Conservation (phyloP, 352 stramenopile genomes). For the Phytopythium litorale region DNA sequence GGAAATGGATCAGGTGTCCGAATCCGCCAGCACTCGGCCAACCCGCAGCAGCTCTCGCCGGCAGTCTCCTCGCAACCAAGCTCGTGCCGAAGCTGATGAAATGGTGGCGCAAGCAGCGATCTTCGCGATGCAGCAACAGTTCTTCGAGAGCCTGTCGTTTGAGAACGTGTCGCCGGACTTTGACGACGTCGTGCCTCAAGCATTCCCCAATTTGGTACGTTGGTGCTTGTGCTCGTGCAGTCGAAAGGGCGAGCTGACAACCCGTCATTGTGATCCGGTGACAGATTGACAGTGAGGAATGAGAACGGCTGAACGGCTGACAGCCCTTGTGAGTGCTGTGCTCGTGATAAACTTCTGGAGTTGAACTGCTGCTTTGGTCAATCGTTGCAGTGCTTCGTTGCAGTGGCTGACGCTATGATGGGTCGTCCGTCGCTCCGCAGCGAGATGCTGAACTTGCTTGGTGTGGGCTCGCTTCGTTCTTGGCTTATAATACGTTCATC, state of each 20-base stretch:
- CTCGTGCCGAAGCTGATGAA: constrained; percentile 1
- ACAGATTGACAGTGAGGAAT: constrained; percentile 1
- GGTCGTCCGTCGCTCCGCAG: not conserved
- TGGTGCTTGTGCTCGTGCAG: not conserved
- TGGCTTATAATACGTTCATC: not conserved
- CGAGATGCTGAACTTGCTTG: not conserved
- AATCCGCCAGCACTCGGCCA: not conserved
- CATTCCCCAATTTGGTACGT: constrained; percentile 37
- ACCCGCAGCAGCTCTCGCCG: constrained; percentile 1
- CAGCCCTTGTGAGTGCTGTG: not conserved
- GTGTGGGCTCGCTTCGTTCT: not conserved
- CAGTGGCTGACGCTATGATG: too few relatives aligned
- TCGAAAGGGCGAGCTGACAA: not conserved
- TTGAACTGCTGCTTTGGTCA: not conserved
- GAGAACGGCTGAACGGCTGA: not conserved
- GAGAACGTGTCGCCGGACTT: constrained; percentile 15
- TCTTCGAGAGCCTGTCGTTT: constrained; percentile 12
- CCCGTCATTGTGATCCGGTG: not conserved
- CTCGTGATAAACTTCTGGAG: not conserved
- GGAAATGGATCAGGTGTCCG: constrained; percentile 7
- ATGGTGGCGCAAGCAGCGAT: not conserved
- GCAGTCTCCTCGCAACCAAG: constrained; percentile 2
- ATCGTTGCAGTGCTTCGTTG: not conserved
- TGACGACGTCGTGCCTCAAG: constrained; percentile 36
- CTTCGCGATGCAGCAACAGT: constrained; percentile 7